These are phyloP conservation scores for Saccharomyces hybrid DNA, from an alignment of 1,139 yeast genomes.

Conservation along the genomic window DNA sequence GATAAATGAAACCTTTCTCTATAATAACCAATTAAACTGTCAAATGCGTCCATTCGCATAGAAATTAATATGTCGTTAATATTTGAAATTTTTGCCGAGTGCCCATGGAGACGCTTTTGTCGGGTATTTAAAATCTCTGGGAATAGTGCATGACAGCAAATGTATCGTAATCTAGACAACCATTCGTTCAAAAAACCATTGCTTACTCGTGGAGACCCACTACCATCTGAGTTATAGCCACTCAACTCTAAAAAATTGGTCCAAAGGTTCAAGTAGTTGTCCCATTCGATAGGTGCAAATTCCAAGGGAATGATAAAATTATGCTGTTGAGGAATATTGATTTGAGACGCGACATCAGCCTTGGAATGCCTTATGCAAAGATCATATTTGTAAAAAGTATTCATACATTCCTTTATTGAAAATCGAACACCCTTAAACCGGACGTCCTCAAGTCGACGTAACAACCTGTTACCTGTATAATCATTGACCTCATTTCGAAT, in stretches of 20 bases:
- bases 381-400: slow-evolving; percentile 19
- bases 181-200: slow-evolving; percentile 39
- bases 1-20: slow-evolving; percentile 38
- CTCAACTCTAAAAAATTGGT: slow-evolving; percentile 45
- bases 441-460: slow-evolving; percentile 13
- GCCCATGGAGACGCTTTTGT: slow-evolving; percentile 3
- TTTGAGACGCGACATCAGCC: slow-evolving; percentile 69
- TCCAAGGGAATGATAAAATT: slow-evolving; percentile 63
- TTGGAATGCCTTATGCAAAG: slow-evolving; percentile 75
- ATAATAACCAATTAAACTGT: slow-evolving; percentile 44
- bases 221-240: slow-evolving; percentile 51
- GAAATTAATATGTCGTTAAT: slow-evolving; percentile 58
- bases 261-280: slow-evolving; percentile 62
- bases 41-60: slow-evolving; percentile 50
- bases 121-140: slow-evolving; percentile 34
- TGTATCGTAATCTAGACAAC: slow-evolving; percentile 62
- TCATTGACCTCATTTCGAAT: slow-evolving; percentile 3
- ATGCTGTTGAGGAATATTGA: slow-evolving; percentile 68
- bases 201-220: slow-evolving; percentile 43
- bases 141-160: slow-evolving; percentile 77
- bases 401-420: slow-evolving; percentile 20
- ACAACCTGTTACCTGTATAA: neutral
- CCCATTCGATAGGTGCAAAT: slow-evolving; percentile 75
- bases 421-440: slow-evolving; percentile 17
- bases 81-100: slow-evolving; percentile 38